phyloP scores from a whole-genome alignment of 148 eudicot species.

The Arbutus unedo region DNA sequence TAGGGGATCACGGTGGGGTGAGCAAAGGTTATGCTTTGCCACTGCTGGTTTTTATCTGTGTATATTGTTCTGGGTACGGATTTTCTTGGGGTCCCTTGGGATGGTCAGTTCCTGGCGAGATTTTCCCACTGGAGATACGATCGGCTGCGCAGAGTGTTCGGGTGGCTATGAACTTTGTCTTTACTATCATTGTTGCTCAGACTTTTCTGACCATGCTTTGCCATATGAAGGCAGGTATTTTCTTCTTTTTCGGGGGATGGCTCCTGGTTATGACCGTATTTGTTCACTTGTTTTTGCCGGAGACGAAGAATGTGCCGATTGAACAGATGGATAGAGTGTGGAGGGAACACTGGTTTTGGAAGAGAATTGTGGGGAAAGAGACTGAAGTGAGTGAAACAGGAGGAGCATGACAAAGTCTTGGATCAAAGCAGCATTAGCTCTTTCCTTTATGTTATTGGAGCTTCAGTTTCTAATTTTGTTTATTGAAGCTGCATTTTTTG shows the following conservation, averaged over 20 bases:
- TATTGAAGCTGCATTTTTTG: too few relatives aligned
- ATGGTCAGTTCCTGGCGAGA: constrained; percentile 46
- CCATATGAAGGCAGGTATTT: constrained; percentile 22
- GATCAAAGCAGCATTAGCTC: not conserved
- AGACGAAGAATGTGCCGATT: constrained; percentile 15
- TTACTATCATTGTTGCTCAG: not conserved
- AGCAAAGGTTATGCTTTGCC: not conserved
- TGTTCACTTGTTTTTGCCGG: constrained; percentile 33
- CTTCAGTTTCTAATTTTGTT: too few relatives aligned
- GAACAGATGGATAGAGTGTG: constrained; percentile 16
- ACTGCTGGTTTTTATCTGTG: constrained; percentile 27
- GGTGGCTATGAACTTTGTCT: constrained; percentile 2
- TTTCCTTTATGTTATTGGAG: not conserved
- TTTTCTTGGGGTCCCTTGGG: constrained; percentile 47
- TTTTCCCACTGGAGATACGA: constrained; percentile 4
- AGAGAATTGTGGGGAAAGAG: constrained; percentile 26
- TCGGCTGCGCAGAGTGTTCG: not conserved
- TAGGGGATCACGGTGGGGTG: constrained; percentile 20
- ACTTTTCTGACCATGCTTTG: constrained; percentile 6
- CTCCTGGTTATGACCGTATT: constrained; percentile 35
- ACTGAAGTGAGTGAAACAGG: constrained; percentile 27
- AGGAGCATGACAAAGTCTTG: not conserved
- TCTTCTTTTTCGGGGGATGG: constrained; percentile 48
- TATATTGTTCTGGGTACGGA: constrained; percentile 30
- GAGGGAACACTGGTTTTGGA: constrained; percentile 21